Evolutionary conservation across 345 rosid genomes (phyloP), one percentile per base, ranked within the genome.

Genomic region (Eucalyptus grandis): DNA sequence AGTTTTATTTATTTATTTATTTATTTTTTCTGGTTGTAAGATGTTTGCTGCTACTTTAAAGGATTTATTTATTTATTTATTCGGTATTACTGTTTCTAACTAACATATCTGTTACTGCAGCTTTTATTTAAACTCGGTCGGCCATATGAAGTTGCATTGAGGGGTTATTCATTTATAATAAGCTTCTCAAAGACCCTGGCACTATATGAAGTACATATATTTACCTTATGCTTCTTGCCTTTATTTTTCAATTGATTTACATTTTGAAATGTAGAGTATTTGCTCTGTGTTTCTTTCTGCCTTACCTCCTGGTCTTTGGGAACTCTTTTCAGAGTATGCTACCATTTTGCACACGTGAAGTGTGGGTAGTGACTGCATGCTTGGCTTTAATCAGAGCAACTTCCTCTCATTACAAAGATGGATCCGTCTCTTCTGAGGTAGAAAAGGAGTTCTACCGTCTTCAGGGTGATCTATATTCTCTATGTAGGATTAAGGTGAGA

Each of bases 341-440:
- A 85, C 98, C 97, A 69, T 97, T 97, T 92, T 97, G 97, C 88
- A 91, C 93, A 94, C 95, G 98, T 50, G 99, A 98, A 95, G 97
- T 97, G 72, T 98, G 99, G 99, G 97, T 98, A 88, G 93, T 96
- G 90, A 97, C 97, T 89, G 98, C 98, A 62, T 97, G 99, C 94
- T 92, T 94, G 91, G 95, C 96, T 89, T 91, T 98, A 92, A 92
- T 96, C 83, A 90, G 92, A 87, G 97, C 97, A 88, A 95, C 97
- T 90, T 90, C 95, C 91, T 96, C 98, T 91, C 93, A 93, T 65
- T 94, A 95, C 91, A 93, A 92, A 88, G 95, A 93, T 83, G 97
- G 98, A 90, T 91, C 86, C 88, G 96, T 91, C 30, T 92, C 97
- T 89, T 92, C 94, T 91, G 98, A 98, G 91, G 92, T 94, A 62